Percentiles rank a stretch among this genome's conserved stretches.
phyloP scores from a whole-genome alignment of 371 early-diverging fungal genomes.

The Mortierella sp. region DNA sequence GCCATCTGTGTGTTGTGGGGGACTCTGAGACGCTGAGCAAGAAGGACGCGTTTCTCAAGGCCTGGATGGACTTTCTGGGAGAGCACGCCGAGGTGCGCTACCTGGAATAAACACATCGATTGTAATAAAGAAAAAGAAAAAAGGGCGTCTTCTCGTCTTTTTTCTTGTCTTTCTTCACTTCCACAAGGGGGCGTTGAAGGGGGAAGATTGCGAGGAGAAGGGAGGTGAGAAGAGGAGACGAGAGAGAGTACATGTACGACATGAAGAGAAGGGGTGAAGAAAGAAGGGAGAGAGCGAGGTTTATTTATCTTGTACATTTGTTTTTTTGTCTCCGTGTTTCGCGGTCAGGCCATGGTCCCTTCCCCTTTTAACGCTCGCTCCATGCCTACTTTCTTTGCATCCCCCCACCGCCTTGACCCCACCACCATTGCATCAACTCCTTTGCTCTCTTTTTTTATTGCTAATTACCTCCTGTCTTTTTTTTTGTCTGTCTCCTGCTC shows the following conservation, averaged over 20 bases:
- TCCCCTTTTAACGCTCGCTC: no score
- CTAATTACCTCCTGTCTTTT: not conserved
- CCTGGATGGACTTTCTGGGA: conserved; percentile 69
- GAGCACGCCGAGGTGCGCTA: conserved; percentile 72
- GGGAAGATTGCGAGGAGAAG: no score
- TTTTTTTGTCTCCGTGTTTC: conserved; percentile 11
- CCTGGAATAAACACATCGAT: conserved; percentile 52
- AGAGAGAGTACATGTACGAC: not conserved
- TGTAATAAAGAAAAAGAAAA: not conserved
- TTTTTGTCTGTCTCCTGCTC: not conserved
- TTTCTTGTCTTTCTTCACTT: not conserved
- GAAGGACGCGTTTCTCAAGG: conserved; percentile 67
- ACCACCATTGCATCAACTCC: not conserved
- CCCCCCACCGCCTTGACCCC: no score
- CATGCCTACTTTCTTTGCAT: no score
- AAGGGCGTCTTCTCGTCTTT: not conserved
- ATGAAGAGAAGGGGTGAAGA: not conserved
- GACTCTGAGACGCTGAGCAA: conserved; percentile 76
- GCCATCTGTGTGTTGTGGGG: conserved; percentile 91
- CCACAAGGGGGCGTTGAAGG: no score
- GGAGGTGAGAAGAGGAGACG: not conserved
- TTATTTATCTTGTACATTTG: not conserved
- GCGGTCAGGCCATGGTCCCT: conserved; percentile 29
- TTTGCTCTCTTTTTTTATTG: conserved; percentile 3
- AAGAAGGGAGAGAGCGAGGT: not conserved